Base-by-base conservation (phyloP, 164 flowering plant species). In the Magnolia kwangsiensis region DNA sequence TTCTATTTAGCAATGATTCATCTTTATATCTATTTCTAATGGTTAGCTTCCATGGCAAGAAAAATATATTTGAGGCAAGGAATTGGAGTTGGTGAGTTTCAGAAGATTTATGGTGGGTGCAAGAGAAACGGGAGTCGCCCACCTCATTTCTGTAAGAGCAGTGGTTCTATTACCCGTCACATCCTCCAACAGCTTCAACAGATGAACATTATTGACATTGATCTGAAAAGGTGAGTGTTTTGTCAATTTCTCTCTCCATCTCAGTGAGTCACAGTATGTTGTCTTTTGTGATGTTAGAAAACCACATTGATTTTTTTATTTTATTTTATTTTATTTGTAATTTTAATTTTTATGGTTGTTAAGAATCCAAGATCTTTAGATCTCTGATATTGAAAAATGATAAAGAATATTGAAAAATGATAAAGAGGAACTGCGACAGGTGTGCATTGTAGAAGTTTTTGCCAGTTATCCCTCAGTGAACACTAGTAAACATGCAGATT, bases 121-220 rank as follows among this genome's bases (percentile, higher is more conserved):
- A 86, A 92, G 94, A 90, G 96, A 82, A 94, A 94, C 75, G 94
- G 98, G 14, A 90, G 93, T 71, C 90, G 95, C 18, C 98, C 98
- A 10, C 95, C 89, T 0, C 98, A 91, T 78, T 95, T 95, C 83
- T 84, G 97, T 86, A 87, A 89, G 86, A 93, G 96, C 94, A 93
- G 97, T 85, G 98, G 98, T 29, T 78, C 92, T 20, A 71, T 95
- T 77, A 92, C 94, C 27, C 96, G 97, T 1, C 89, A 95, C 84
- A 88, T 95, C 72, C 92, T 93, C 63, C 93, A 93, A 50, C 95
- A 93, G 70, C 79, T 95, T 79, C 83, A 91, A 85, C 77, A 55
- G 9, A 87, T 92, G 89, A 90, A 79, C 81, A 95, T 93, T 7
- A 70, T 95, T 77, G 96, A 92, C 4, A 16, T 84, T 76, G 96